Evolutionary conservation across 169 alveolate species (phyloP), one percentile per base, ranked within the genome.

Genomic region (Cryptosporidium canis): DNA sequence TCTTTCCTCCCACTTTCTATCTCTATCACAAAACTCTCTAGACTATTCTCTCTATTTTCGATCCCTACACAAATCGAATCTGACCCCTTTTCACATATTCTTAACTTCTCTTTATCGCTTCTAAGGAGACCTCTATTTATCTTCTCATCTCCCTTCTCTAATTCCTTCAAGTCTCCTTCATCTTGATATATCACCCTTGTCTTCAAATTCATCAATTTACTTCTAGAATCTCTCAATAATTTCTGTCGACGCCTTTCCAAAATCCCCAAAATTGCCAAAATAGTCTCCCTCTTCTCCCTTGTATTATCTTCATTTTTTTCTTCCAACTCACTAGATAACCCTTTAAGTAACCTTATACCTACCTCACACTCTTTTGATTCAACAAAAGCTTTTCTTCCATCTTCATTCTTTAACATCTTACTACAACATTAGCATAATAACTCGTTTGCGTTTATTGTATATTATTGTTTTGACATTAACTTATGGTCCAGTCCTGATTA

Each of bases 401-500:
- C 9, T 5, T 35, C 68, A 48, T n/a, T 70, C 41, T 14, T 47
- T 41, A 18, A 43, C 83, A 67, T 67, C 44, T 43, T 47, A 27
- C 58, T 67, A 14, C 6, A 6, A 5, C 33, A 41, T n/a, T 27
- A n/a, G 14, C 65, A 24, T 47, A 45, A 41, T 29, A 4, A 29
- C 45, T 65, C 6, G n/a, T 2, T 7, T 2, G n/a, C 29, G 9
- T 33, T 65, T 65, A 65, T 18, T 37, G 37, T 65, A 3, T 21
- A 35, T 61, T 18, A 12, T 1, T 24, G 18, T 4, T 66, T 66
- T 66, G 12, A 37, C 6, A 35, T 70, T 31, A 39, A 48, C 1
- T 45, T 44, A 21, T 31, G 84, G 84, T 53, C 84, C 84, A 70
- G 84, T 47, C 84, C 84, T 48, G 66, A 70, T 33, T 24, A 37